Conservation (phyloP, 768 basidiomycete genomes). For the Agrocybe pediades region DNA sequence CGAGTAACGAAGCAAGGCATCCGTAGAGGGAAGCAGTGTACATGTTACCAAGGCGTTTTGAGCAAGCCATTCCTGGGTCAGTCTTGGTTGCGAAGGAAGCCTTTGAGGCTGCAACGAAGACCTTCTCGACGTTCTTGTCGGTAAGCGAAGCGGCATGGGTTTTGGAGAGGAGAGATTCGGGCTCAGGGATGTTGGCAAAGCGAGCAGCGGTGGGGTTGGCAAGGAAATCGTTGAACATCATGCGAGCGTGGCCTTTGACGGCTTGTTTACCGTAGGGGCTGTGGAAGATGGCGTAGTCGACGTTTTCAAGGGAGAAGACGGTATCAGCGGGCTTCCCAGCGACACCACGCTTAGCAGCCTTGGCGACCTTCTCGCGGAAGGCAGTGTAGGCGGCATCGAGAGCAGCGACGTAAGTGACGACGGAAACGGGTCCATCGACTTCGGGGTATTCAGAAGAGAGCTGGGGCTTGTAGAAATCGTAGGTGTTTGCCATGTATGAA, state of each 20-base stretch:
- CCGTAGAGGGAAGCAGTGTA: constrained; percentile 97
- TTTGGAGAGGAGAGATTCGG: constrained; percentile 68
- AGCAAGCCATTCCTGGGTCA: constrained; percentile 82
- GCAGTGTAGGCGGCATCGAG: constrained; percentile 87
- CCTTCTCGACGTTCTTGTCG: constrained; percentile 97
- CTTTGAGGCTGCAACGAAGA: constrained; percentile 83
- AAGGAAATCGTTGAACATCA: constrained; percentile 93
- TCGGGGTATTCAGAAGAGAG: constrained; percentile 94
- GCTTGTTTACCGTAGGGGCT: constrained; percentile 99
- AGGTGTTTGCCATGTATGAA: constrained; percentile 95
- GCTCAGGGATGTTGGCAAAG: constrained; percentile 70
- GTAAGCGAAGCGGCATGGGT: constrained; percentile 75
- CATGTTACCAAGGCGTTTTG: constrained; percentile 95
- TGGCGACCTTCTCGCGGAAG: constrained; percentile 81
- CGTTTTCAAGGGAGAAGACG: constrained; percentile 73
- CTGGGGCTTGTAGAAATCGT: constrained; percentile 99
- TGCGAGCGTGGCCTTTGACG: constrained; percentile 93
- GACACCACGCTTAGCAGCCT: constrained; percentile 54
- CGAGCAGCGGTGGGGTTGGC: constrained; percentile 67
- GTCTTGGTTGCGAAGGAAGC: constrained; percentile 73
- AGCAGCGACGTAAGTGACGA: constrained; percentile 92
- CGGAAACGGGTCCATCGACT: constrained; percentile 96
- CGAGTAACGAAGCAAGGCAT: constrained; percentile 85
- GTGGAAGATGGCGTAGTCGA: constrained; percentile 97
- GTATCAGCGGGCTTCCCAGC: constrained; percentile 43